A percentile compares a stretch with the other conserved stretches of the same genome.
Conservation (phyloP, 495 filamentous ascomycete genomes). For the Clohesyomyces aquaticus region DNA sequence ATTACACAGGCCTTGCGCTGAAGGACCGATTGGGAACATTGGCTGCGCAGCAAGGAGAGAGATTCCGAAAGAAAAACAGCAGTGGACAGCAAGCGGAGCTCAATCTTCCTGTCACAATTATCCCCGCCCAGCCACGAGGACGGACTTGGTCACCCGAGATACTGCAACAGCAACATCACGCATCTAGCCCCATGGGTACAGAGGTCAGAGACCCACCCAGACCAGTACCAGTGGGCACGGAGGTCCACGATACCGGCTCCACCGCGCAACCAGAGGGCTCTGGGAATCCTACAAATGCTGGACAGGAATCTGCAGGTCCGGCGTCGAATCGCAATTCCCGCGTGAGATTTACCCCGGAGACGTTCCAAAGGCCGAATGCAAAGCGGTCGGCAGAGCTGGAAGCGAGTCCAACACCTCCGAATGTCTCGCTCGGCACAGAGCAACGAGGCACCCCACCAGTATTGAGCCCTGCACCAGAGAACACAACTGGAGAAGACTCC, state of each 20-base stretch:
- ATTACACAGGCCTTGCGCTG: constrained; percentile 43
- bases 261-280: not conserved
- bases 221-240: not conserved
- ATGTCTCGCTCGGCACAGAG: constrained; percentile 8
- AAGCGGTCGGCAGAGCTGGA: constrained; percentile 3
- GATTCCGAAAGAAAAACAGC: constrained; percentile 39
- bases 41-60: constrained; percentile 47
- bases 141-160: constrained; percentile 47
- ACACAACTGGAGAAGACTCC: not conserved
- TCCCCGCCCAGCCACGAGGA: constrained; percentile 66
- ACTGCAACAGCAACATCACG: constrained; percentile 23
- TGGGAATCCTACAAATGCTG: not conserved
- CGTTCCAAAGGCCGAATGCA: constrained; percentile 14
- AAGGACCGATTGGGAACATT: constrained; percentile 46
- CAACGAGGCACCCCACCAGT: not conserved
- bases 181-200: not conserved
- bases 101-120: constrained; percentile 65
- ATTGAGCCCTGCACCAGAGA: not conserved
- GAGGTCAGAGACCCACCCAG: constrained; percentile 7
- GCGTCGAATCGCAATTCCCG: constrained; percentile 15
- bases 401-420: not conserved
- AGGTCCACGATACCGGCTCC: not conserved
- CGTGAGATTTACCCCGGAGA: constrained; percentile 33
- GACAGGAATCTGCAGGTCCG: constrained; percentile 1
- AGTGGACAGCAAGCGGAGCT: constrained; percentile 43